Conservation (phyloP, 805 yeast species). For the Geotrichum ghanense region DNA sequence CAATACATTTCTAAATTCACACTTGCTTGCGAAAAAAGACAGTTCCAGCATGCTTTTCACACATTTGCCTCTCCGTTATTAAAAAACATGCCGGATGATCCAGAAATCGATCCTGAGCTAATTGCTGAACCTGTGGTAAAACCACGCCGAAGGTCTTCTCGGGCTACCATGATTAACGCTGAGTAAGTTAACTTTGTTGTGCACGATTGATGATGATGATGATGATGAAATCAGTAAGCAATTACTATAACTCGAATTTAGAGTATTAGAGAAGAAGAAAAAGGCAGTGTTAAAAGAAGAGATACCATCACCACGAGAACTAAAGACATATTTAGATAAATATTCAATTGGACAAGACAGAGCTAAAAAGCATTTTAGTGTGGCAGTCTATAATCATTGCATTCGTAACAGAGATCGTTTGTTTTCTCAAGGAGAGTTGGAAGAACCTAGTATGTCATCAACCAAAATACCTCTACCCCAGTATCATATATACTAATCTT, state of each 20-base stretch:
- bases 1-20: too few relatives aligned
- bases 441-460: conserved; percentile 5
- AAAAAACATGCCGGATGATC: not conserved
- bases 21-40: too few relatives aligned
- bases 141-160: not conserved
- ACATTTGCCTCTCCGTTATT: not conserved
- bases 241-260: not conserved
- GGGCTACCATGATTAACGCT: not conserved
- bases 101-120: not conserved
- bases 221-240: too few relatives aligned
- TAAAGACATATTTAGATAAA: conserved; percentile 36
- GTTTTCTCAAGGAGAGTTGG: conserved; percentile 18
- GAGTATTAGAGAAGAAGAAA: not conserved
- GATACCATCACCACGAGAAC: conserved; percentile 37
- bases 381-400: conserved; percentile 50
- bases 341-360: conserved; percentile 47
- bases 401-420: conserved; percentile 33
- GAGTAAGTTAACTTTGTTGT: not conserved
- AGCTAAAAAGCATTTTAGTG: conserved; percentile 47
- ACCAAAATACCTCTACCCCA: not conserved
- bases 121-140: not conserved
- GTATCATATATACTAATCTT: not conserved
- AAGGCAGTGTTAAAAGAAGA: not conserved
- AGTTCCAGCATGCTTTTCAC: too few relatives aligned
- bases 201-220: too few relatives aligned